Evolutionary conservation across 352 stramenopile species (phyloP), one percentile per base, ranked within the genome.

Genomic region (Globisporangium orthogonon): DNA sequence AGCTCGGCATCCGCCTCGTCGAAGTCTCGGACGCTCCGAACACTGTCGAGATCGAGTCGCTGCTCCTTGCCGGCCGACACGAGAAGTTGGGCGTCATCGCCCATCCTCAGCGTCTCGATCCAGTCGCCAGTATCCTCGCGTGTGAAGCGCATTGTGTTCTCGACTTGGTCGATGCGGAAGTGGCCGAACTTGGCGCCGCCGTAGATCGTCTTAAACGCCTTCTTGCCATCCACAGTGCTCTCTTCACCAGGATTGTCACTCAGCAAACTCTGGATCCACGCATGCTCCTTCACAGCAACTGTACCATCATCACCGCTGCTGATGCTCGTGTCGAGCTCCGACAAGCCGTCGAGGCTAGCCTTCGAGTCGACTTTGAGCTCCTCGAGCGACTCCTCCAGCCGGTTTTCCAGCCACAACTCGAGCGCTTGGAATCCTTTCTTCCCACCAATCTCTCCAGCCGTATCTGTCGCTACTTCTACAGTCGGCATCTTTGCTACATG

Each of bases 101-200:
- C 54, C n/a, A 87, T 33, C 10, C 74, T 71, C 1, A 73, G 73
- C 29, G 69, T 67, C 56, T 89, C 79, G 51, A 91, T 61, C 82
- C 82, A 91, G 44, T 91, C 77, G 49, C 76, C 73, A 3, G 71
- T 89, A 41, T 82, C 69, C 41, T 86, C 72, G 30, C 78, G 70
- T 54, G 73, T 87, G 49, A 89, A 74, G 14, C 79, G 75, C 60
- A 86, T 70, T 43, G 72, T 57, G 7, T 71, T 67, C 33, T 78
- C 71, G 43, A 76, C 55, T 41, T 90, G 79, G 40, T 91, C 76
- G 28, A 94, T 61, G 31, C 73, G 67, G 54, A 92, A 91, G 23
- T 82, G 58, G 23, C 84, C 84, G 10, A 91, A 71, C 30, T 64
- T 56, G 10, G 57, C 69, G 5, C 79, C 81, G 33, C 83, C 81